A percentile compares a stretch with the other conserved stretches of the same genome.
These are phyloP conservation scores for Verbena officinalis DNA, from an alignment of 257 asterid genomes.

Conservation along the genomic window DNA sequence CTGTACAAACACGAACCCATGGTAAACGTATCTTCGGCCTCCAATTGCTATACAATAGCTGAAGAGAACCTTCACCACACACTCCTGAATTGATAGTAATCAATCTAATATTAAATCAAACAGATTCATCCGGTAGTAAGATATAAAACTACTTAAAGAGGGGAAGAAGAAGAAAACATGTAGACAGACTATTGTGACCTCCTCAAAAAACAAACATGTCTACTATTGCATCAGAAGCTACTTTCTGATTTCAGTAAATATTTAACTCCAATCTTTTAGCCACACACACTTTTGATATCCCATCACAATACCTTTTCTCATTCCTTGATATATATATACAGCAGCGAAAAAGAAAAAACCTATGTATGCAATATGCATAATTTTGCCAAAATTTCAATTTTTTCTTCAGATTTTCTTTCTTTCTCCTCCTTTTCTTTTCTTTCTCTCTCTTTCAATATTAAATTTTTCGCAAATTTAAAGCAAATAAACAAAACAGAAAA, in stretches of 20 bases:
- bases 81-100: slow-evolving; percentile 18
- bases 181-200: too few species aligned
- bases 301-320: slow-evolving; percentile 14
- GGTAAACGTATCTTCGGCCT: slow-evolving; percentile 17
- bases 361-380: slow-evolving; percentile 7
- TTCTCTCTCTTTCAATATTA: slow-evolving; percentile 14
- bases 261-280: slow-evolving; percentile 1
- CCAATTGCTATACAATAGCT: slow-evolving; percentile 22
- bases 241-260: background rate
- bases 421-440: background rate
- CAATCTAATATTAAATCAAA: slow-evolving; percentile 24
- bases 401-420: slow-evolving; percentile 4
- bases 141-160: slow-evolving; percentile 11
- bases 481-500: slow-evolving; percentile 30
- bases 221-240: background rate
- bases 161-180: too few species aligned
- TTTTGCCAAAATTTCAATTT: slow-evolving; percentile 12
- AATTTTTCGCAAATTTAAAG: slow-evolving; percentile 26
- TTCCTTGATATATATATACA: slow-evolving; percentile 25
- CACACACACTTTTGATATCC: slow-evolving; percentile 15
- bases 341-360: background rate
- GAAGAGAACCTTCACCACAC: slow-evolving; percentile 16
- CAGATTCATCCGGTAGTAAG: background rate
- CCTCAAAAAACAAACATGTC: too few species aligned
- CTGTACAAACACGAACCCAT: slow-evolving; percentile 36